Base-by-base conservation (phyloP, 441 rosid genomes). In the Corymbia calophylla region DNA sequence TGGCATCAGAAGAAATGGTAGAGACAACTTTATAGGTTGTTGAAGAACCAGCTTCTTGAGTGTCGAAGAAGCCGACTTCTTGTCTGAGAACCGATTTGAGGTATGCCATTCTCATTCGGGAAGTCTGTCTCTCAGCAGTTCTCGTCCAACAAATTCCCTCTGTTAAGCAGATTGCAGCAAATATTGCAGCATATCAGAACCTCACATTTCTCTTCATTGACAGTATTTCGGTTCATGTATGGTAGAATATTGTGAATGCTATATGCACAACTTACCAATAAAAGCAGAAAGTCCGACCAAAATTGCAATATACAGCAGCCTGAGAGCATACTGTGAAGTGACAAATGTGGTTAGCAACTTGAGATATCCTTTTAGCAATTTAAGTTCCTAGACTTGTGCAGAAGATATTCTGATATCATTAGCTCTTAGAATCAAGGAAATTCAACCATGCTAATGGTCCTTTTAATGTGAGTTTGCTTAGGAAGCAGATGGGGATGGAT, bases 131-230 rank as follows among this genome's bases (percentile, higher is more conserved):
- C 91, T 96, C 95, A 2, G 97, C 96, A 10, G 97, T 94, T 92
- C 96, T 92, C 77, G 97, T 94, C 96, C 97, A 96, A 86, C 96
- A 96, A 91, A 94, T 89, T 89, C 98, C 98, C 92, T 96, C 98
- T 96, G 95, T 44, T 35, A 90, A 84, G 70, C 18, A 87, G 53
- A 58, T 25, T 23, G 84, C 18, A 1, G 84, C 18, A 10, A 44
- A 77, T 44, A 23, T 77, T 13, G n/a, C 84, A 12, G 18, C 53
- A 77, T 13, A 77, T 77, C 53, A 77, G 53, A 77, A 44, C 84
- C 23, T 15, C 53, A 11, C 51, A 21, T 44, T 77, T 44, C n/a
- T 44, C 51, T 77, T 23, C 84, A 23, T 44, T 23, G 10, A 44
- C 51, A 23, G n/a, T 77, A 44, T 77, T 13, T 27, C 18, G 0